phyloP scores from a whole-genome alignment of 768 basidiomycete species.

The Amanita jacksonii region DNA sequence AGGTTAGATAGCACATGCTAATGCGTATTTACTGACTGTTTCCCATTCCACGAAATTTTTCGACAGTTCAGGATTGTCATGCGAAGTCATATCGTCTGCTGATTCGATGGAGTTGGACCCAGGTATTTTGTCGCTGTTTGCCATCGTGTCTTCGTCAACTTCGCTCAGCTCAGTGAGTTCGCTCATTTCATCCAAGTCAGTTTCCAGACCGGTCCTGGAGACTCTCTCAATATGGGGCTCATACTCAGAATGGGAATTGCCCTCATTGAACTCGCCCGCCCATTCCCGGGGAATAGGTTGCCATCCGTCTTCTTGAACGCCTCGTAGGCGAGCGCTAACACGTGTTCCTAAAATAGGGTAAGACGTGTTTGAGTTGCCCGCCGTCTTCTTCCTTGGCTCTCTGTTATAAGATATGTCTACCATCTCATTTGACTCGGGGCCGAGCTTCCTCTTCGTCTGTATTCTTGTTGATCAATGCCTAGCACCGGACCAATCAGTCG shows the following conservation, averaged over 20 bases:
- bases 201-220: conserved; percentile 49
- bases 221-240: background rate
- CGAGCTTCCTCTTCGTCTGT: too few relatives aligned
- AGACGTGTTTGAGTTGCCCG: conserved; percentile 4
- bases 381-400: background rate
- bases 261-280: conserved; percentile 27
- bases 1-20: background rate
- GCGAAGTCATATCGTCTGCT: conserved; percentile 5
- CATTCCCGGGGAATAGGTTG: conserved; percentile 75
- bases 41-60: conserved; percentile 83
- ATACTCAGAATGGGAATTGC: background rate
- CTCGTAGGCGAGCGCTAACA: conserved; percentile 56
- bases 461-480: too few relatives aligned
- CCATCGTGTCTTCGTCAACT: conserved; percentile 18
- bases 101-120: background rate
- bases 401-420: conserved; percentile 7
- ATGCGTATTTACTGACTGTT: conserved; percentile 43
- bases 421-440: conserved; percentile 14
- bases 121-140: background rate
- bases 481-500: too few relatives aligned
- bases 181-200: conserved; percentile 53
- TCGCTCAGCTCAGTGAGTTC: conserved; percentile 71
- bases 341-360: conserved; percentile 45
- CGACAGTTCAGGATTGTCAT: conserved; percentile 15
- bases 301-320: conserved; percentile 57